Percentiles rank a stretch among this genome's conserved stretches.
Conservation (phyloP, 2,329 filamentous ascomycete genomes). For the Fusarium guadeloupense region DNA sequence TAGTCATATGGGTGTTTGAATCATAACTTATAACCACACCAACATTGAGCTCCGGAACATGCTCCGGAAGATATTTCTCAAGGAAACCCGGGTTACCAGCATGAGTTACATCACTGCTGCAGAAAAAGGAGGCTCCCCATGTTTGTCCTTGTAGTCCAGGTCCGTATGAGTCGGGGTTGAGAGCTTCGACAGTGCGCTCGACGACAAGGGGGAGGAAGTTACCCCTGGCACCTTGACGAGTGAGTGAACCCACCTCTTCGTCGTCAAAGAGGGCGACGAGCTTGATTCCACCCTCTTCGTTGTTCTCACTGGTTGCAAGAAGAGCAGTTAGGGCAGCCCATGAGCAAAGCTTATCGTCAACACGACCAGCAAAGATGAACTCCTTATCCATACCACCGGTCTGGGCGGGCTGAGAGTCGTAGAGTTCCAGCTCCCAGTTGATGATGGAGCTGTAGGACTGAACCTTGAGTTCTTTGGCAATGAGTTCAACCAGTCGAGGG, state of each 20-base stretch:
- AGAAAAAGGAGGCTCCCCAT: constrained; percentile 84
- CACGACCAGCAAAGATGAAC: constrained; percentile 92
- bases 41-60: constrained; percentile 88
- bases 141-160: constrained; percentile 78
- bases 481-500: constrained; percentile 82
- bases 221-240: constrained; percentile 87
- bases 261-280: constrained; percentile 95
- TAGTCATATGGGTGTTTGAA: constrained; percentile 95
- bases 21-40: constrained; percentile 84
- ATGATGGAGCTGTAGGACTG: constrained; percentile 76
- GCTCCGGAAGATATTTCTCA: constrained; percentile 81
- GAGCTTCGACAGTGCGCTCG: constrained; percentile 79
- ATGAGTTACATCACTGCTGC: constrained; percentile 89
- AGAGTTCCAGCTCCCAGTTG: constrained; percentile 98
- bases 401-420: constrained; percentile 85
- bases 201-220: constrained; percentile 88
- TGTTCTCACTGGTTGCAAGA: constrained; percentile 69
- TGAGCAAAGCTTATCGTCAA: constrained; percentile 97
- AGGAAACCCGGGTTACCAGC: constrained; percentile 96
- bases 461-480: constrained; percentile 80
- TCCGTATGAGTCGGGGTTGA: constrained; percentile 63
- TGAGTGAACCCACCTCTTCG: constrained; percentile 91
- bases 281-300: constrained; percentile 77
- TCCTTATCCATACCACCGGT: constrained; percentile 88
- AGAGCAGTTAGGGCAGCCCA: constrained; percentile 90